A percentile compares a stretch with the other conserved stretches of the same genome.
phyloP scores from a whole-genome alignment of 2,329 filamentous ascomycete genomes.

The Akanthomyces muscarius region DNA sequence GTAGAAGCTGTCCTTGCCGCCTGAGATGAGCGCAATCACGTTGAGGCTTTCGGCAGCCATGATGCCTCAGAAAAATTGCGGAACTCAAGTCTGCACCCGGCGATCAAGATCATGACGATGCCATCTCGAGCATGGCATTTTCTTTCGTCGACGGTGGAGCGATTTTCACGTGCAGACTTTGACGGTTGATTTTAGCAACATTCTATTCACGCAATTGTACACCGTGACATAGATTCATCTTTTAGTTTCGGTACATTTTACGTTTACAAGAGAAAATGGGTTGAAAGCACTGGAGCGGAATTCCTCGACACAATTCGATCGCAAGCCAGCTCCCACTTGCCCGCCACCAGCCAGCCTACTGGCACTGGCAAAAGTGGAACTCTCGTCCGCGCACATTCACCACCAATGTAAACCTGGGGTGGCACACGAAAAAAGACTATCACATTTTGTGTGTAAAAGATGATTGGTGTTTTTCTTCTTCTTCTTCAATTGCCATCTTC shows the following conservation, averaged over 20 bases:
- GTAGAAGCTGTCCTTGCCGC: conserved; percentile 96
- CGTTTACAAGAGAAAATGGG: background rate
- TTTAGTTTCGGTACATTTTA: background rate
- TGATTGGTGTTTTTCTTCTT: too few species aligned
- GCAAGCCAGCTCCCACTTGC: background rate
- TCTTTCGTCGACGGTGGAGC: conserved; percentile 3
- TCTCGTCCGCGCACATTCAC: background rate
- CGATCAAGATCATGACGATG: background rate
- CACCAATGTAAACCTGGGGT: background rate
- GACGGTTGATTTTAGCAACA: background rate
- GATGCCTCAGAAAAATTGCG: conserved; percentile 3
- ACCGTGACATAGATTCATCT: background rate
- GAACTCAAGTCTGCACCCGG: background rate
- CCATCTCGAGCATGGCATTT: conserved; percentile 6
- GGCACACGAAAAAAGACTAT: too few species aligned
- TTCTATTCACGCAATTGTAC: background rate
- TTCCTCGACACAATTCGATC: background rate
- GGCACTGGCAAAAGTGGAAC: background rate
- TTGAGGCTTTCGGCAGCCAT: conserved; percentile 53
- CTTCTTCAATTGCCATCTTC: background rate
- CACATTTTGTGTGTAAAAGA: too few species aligned
- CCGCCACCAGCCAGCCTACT: too few species aligned
- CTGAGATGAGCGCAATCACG: conserved; percentile 89
- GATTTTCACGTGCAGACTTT: conserved; percentile 15
- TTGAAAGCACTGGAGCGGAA: too few species aligned